These are phyloP conservation scores for Porphyrellus cyaneotinctus DNA, from an alignment of 768 basidiomycete species.

Conservation along the genomic window DNA sequence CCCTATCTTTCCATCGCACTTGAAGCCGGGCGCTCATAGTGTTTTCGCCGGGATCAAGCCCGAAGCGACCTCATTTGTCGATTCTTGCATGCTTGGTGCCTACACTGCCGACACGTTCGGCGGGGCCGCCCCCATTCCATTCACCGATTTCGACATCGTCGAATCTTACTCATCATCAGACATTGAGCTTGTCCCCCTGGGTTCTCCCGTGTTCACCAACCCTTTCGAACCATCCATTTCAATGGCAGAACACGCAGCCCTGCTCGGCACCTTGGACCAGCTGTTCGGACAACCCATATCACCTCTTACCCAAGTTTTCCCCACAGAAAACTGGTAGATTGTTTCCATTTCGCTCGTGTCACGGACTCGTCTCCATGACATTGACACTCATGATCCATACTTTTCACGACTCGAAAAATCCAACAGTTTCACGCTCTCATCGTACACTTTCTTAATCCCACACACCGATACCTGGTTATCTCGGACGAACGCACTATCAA, in stretches of 20 bases:
- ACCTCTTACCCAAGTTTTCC: conserved; percentile 16
- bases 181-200: conserved; percentile 8
- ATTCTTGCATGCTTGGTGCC: conserved; percentile 24
- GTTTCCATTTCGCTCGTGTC: background rate
- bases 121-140: conserved; percentile 6
- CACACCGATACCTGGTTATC: conserved; percentile 10
- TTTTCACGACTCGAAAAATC: conserved; percentile 1
- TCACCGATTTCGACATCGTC: conserved; percentile 9
- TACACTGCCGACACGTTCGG: conserved; percentile 4
- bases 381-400: background rate
- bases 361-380: background rate
- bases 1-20: conserved; percentile 18
- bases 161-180: conserved; percentile 8
- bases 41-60: conserved; percentile 30
- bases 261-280: conserved; percentile 26
- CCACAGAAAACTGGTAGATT: conserved; percentile 15
- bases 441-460: background rate
- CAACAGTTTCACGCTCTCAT: background rate
- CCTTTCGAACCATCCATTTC: conserved; percentile 21
- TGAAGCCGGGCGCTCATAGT: conserved; percentile 18
- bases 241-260: conserved; percentile 2
- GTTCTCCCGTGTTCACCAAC: conserved; percentile 31
- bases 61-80: conserved; percentile 25
- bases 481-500: conserved; percentile 4
- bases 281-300: conserved; percentile 30